Evolutionary conservation across 768 basidiomycete species (phyloP).

Genomic region (Leucogyrophana mollusca): DNA sequence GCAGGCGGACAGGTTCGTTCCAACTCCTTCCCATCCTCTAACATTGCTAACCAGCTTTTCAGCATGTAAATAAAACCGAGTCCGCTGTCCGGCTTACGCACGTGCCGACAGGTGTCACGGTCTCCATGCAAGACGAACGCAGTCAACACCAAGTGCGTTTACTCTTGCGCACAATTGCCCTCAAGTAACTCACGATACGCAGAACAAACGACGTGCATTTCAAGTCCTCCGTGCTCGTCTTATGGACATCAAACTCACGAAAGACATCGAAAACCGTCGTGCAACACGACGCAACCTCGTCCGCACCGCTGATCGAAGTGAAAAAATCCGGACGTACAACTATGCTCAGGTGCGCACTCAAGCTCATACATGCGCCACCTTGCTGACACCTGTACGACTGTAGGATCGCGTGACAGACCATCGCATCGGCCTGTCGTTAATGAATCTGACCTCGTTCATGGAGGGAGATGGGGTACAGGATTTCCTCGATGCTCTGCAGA

Average conservation of each 20-base stretch:
- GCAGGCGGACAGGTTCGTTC: slow-evolving; percentile 86
- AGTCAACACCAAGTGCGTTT: slow-evolving; percentile 84
- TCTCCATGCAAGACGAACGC: slow-evolving; percentile 97
- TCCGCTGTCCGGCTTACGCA: slow-evolving; percentile 96
- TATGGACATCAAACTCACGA: slow-evolving; percentile 73
- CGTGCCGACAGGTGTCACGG: slow-evolving; percentile 87
- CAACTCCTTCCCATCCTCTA: neutral
- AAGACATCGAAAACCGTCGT: slow-evolving; percentile 69
- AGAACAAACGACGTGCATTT: slow-evolving; percentile 95
- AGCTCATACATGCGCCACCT: neutral
- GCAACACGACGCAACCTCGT: slow-evolving; percentile 72
- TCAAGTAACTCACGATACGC: neutral
- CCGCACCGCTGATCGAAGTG: slow-evolving; percentile 80
- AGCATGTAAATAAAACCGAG: slow-evolving; percentile 99
- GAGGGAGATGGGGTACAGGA: slow-evolving; percentile 63
- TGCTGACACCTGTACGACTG: neutral
- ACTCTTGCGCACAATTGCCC: neutral
- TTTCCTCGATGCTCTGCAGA: slow-evolving; percentile 56
- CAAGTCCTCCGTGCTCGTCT: slow-evolving; percentile 85
- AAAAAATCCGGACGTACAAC: slow-evolving; percentile 96
- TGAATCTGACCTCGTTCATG: slow-evolving; percentile 62
- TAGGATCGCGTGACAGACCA: slow-evolving; percentile 95
- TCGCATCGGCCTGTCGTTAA: slow-evolving; percentile 74
- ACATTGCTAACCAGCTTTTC: slow-evolving; percentile 1
- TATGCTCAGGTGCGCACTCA: slow-evolving; percentile 65